A percentile compares a stretch with the other conserved stretches of the same genome.
Evolutionary conservation across 805 yeast species (phyloP).

Genomic region (Candida silvicultrix): DNA sequence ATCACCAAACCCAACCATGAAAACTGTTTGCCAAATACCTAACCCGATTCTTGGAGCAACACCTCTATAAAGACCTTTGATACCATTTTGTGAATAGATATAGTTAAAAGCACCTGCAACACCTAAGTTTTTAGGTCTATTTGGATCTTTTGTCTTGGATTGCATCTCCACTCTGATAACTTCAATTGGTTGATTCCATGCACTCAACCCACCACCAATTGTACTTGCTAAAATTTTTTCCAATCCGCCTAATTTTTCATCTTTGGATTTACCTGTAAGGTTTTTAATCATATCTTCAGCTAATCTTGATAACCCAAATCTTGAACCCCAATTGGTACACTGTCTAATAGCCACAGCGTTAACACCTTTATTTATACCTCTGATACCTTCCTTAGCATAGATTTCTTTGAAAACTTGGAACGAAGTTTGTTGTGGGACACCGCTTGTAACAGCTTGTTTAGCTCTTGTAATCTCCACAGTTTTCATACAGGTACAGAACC

Average conservation of each 20-base stretch:
- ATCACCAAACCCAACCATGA: conserved; percentile 98
- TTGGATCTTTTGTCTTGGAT: conserved; percentile 88
- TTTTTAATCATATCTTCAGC: conserved; percentile 81
- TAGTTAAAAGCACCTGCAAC: conserved; percentile 74
- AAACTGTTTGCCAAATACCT: conserved; percentile 97
- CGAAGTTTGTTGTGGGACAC: conserved; percentile 67
- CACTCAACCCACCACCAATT: conserved; percentile 94
- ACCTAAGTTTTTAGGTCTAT: conserved; percentile 86
- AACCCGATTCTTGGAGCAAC: conserved; percentile 95
- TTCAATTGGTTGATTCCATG: conserved; percentile 99
- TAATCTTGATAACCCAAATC: conserved; percentile 88
- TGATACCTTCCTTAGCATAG: conserved; percentile 78
- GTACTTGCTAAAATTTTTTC: conserved; percentile 85
- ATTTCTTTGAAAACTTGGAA: conserved; percentile 85
- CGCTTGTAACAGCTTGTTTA: conserved; percentile 64
- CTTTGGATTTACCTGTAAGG: conserved; percentile 51
- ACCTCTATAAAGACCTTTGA: conserved; percentile 91
- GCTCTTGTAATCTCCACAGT: conserved; percentile 94
- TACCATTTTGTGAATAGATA: conserved; percentile 76
- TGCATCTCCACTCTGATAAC: conserved; percentile 98
- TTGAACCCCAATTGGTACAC: conserved; percentile 98
- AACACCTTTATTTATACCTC: conserved; percentile 96
- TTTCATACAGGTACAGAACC: conserved; percentile 98
- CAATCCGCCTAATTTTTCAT: conserved; percentile 56
- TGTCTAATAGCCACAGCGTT: conserved; percentile 99